phyloP scores from a whole-genome alignment of 2,329 filamentous ascomycete species.

The Nothopassalora personata region DNA sequence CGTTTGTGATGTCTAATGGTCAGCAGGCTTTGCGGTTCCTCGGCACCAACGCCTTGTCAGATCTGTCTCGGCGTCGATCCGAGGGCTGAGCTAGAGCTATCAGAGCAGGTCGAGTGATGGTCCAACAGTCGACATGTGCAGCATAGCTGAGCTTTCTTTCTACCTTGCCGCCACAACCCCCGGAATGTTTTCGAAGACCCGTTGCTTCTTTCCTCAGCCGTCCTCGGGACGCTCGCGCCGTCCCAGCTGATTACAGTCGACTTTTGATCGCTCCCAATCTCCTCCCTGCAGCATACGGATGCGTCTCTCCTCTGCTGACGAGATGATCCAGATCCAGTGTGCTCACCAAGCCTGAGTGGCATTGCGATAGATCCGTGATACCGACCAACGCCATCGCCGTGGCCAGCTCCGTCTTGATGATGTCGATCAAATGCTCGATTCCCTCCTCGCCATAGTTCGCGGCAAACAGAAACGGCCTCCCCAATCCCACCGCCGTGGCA shows the following conservation, averaged over 20 bases:
- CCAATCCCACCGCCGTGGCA: constrained; percentile 57
- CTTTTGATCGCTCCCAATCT: constrained; percentile 10
- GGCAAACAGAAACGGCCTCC: constrained; percentile 56
- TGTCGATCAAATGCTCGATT: constrained; percentile 45
- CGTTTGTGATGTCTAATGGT: too few species aligned
- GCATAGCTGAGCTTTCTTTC: too few species aligned
- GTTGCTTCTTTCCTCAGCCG: too few species aligned
- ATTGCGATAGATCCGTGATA: constrained; percentile 54
- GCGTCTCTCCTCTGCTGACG: constrained; percentile 33
- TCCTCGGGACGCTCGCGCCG: too few species aligned
- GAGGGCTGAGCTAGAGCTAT: too few species aligned
- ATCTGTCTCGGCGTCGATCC: too few species aligned
- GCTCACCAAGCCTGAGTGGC: constrained; percentile 57
- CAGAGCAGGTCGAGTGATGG: too few species aligned
- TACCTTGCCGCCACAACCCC: too few species aligned
- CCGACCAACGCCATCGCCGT: constrained; percentile 62
- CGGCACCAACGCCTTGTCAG: too few species aligned
- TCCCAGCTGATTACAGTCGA: background rate
- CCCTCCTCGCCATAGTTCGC: constrained; percentile 56
- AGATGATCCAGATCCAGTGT: constrained; percentile 46
- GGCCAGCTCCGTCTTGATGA: constrained; percentile 48
- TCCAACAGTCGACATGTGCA: too few species aligned
- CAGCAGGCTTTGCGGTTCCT: too few species aligned
- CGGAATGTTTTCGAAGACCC: too few species aligned
- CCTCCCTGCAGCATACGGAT: constrained; percentile 23